Conservation (phyloP, 352 stramenopile species). For the Globisporangium viniferum region DNA sequence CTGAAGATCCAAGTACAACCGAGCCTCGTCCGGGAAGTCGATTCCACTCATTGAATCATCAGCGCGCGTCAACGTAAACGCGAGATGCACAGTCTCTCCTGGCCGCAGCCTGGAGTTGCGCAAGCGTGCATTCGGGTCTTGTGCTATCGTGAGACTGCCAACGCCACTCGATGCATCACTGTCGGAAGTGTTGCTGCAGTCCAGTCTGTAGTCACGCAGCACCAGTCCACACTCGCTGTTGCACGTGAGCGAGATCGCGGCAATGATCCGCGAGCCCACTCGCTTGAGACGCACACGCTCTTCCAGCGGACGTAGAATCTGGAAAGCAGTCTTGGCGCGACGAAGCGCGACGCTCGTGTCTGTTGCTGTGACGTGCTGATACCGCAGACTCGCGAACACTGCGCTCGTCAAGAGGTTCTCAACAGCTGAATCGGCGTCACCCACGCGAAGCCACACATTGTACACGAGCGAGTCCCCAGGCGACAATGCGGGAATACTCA, state of each 20-base stretch:
- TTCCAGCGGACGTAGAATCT: slow-evolving; percentile 28
- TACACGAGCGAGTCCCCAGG: slow-evolving; percentile 22
- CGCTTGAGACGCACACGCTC: slow-evolving; percentile 38
- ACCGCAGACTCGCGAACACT: slow-evolving; percentile 26
- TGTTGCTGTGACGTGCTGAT: slow-evolving; percentile 19
- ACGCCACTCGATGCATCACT: not conserved
- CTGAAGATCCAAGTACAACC: slow-evolving; percentile 10
- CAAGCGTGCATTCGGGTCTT: slow-evolving; percentile 39
- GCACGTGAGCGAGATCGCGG: slow-evolving; percentile 35
- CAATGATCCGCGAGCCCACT: slow-evolving; percentile 26
- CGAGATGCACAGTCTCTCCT: slow-evolving; percentile 32
- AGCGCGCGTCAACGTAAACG: slow-evolving; percentile 32
- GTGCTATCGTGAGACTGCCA: slow-evolving; percentile 14
- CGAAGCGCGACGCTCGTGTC: slow-evolving; percentile 24
- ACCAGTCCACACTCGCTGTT: slow-evolving; percentile 27
- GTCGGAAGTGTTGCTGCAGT: not conserved
- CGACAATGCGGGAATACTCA: slow-evolving; percentile 22
- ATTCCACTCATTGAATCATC: not conserved
- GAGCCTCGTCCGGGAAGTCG: slow-evolving; percentile 1
- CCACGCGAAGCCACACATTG: slow-evolving; percentile 21
- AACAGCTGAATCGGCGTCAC: slow-evolving; percentile 10
- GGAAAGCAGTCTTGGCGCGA: slow-evolving; percentile 27
- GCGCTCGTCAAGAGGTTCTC: slow-evolving; percentile 5
- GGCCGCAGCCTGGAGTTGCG: slow-evolving; percentile 28
- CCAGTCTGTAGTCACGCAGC: slow-evolving; percentile 34